Evolutionary conservation across 2,329 filamentous ascomycete species (phyloP).

Genomic region (Fusarium fracticaudum): DNA sequence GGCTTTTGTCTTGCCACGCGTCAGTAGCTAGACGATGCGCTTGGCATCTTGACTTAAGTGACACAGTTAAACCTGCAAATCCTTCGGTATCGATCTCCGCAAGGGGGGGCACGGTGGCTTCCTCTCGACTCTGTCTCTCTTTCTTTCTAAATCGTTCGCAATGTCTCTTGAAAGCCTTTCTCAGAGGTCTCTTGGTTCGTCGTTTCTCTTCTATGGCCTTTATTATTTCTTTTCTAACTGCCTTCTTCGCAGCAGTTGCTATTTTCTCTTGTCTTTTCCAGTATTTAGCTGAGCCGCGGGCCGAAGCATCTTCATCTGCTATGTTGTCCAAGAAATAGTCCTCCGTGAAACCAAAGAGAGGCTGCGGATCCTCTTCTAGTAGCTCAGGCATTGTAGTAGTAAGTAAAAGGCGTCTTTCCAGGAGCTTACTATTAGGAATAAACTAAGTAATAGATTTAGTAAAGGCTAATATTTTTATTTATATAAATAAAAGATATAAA

Average conservation of each 20-base stretch:
- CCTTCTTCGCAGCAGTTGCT: neutral
- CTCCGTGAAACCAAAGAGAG: neutral
- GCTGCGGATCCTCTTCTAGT: neutral
- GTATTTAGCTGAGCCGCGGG: neutral
- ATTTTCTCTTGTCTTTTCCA: neutral
- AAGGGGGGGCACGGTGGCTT: neutral
- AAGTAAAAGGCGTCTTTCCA: neutral
- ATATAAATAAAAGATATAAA: neutral
- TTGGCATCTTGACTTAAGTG: neutral
- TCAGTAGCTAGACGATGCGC: neutral
- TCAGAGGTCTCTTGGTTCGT: neutral
- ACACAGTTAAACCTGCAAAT: neutral
- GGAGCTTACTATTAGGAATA: neutral
- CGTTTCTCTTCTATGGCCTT: neutral
- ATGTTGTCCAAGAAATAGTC: neutral
- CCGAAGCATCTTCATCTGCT: neutral
- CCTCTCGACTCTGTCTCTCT: neutral
- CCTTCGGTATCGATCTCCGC: neutral
- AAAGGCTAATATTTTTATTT: too few species aligned
- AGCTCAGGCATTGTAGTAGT: neutral
- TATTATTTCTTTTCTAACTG: neutral
- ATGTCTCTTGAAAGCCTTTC: neutral
- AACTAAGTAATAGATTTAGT: neutral
- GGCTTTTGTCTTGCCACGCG: neutral
- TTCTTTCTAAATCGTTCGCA: neutral